A percentile compares a stretch with the other conserved stretches of the same genome.
Conservation (phyloP, 2,329 filamentous ascomycete species). For the Exophiala xenobiotica region DNA sequence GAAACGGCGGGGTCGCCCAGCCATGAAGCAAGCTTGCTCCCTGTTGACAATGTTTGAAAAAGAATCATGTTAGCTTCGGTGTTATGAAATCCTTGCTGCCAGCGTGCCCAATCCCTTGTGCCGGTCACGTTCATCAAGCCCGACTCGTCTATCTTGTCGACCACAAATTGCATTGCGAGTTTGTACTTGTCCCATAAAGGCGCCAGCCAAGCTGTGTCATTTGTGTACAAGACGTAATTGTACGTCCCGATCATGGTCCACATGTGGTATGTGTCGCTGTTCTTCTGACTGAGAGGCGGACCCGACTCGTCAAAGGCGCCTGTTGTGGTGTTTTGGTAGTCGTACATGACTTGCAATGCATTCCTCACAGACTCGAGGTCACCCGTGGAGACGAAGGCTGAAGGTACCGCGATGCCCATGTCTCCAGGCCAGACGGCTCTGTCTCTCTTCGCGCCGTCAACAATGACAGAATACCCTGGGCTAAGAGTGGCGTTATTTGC, state of each 20-base stretch:
- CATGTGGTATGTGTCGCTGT: conserved; percentile 43
- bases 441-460: conserved; percentile 46
- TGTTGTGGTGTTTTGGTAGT: conserved; percentile 40
- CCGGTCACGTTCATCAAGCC: conserved; percentile 51
- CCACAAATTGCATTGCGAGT: conserved; percentile 48
- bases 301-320: conserved; percentile 40
- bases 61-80: conserved; percentile 55
- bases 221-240: conserved; percentile 58
- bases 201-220: conserved; percentile 50
- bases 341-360: conserved; percentile 50
- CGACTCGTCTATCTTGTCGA: conserved; percentile 43
- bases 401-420: conserved; percentile 52
- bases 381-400: conserved; percentile 44
- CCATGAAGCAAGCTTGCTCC: conserved; percentile 52
- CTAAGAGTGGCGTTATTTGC: conserved; percentile 43
- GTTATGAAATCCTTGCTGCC: conserved; percentile 52
- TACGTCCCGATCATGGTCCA: conserved; percentile 59
- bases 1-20: conserved; percentile 42
- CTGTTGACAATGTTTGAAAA: conserved; percentile 56
- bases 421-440: conserved; percentile 50
- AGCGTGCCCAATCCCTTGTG: conserved; percentile 53
- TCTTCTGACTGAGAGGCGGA: conserved; percentile 37
- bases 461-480: conserved; percentile 43
- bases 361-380: conserved; percentile 49
- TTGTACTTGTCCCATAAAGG: conserved; percentile 52